Percentiles rank a stretch among this genome's conserved stretches.
Conservation (phyloP, 108 stramenopile genomes). For the Cyclotella baltica region DNA sequence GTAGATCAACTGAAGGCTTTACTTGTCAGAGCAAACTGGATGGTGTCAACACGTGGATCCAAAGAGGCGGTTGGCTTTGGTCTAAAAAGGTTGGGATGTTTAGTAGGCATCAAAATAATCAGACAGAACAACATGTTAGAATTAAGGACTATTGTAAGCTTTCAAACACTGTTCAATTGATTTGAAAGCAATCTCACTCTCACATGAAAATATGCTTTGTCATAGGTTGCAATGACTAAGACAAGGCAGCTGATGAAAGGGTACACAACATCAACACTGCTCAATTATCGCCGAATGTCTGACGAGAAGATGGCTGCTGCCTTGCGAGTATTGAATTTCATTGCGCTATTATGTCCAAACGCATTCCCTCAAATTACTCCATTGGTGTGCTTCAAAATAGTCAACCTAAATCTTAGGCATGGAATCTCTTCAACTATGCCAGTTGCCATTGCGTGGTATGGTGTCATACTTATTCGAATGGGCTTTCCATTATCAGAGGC, state of each 20-base stretch:
- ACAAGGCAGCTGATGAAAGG: slow-evolving; percentile 6
- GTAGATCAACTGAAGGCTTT: background rate
- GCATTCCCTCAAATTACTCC: background rate
- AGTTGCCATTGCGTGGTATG: slow-evolving; percentile 5
- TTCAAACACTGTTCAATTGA: background rate
- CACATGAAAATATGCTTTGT: background rate
- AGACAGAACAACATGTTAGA: background rate
- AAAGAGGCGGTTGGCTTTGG: slow-evolving; percentile 3
- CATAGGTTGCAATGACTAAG: slow-evolving; percentile 9
- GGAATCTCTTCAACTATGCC: slow-evolving; percentile 8
- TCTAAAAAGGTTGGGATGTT: background rate
- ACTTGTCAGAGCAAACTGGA: background rate
- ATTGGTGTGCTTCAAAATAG: slow-evolving; percentile 5
- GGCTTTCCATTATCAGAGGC: slow-evolving; percentile 4
- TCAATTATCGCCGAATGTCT: background rate
- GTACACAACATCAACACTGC: background rate
- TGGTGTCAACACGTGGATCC: background rate
- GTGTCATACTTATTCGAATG: background rate
- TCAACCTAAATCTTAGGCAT: slow-evolving; percentile 15
- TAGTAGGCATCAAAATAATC: slow-evolving; percentile 5
- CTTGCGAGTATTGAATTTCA: background rate
- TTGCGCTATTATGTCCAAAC: background rate
- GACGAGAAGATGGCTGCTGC: slow-evolving; percentile 1
- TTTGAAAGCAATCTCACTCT: background rate
- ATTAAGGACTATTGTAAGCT: slow-evolving; percentile 8